Evolutionary conservation across 2,329 filamentous ascomycete species (phyloP).

Genomic region (Trichoderma koningii): DNA sequence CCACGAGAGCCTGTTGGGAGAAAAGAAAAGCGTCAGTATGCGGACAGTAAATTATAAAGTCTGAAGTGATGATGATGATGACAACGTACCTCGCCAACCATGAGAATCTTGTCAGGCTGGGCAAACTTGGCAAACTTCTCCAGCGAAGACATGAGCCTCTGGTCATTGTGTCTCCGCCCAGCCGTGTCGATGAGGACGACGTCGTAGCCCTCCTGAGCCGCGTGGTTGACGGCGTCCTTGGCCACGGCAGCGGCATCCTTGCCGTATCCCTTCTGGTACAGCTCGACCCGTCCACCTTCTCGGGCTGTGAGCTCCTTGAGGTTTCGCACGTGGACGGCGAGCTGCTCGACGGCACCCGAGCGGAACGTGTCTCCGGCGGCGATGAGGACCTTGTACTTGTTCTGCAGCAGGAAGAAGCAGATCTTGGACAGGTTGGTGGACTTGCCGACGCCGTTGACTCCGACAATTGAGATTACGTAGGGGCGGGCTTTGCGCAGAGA

Average conservation of each 20-base stretch:
- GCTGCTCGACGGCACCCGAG: slow-evolving; percentile 93
- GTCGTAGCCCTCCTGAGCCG: slow-evolving; percentile 74
- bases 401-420: slow-evolving; percentile 95
- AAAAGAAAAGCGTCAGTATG: too few species aligned
- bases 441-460: slow-evolving; percentile 97
- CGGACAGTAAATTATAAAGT: too few species aligned
- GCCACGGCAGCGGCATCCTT: slow-evolving; percentile 96
- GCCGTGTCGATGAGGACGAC: slow-evolving; percentile 98
- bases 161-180: slow-evolving; percentile 91
- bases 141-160: slow-evolving; percentile 90
- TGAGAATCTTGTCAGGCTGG: slow-evolving; percentile 95
- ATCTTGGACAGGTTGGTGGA: slow-evolving; percentile 98
- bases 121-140: slow-evolving; percentile 98
- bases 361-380: slow-evolving; percentile 96
- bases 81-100: slow-evolving; percentile 67
- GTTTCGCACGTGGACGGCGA: slow-evolving; percentile 93
- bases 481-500: slow-evolving; percentile 69
- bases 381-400: slow-evolving; percentile 93
- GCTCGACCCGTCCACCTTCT: slow-evolving; percentile 81
- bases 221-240: slow-evolving; percentile 86
- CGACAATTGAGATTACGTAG: slow-evolving; percentile 97
- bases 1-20: slow-evolving; percentile 70
- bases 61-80: neutral
- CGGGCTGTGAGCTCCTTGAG: slow-evolving; percentile 83
- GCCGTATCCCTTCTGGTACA: slow-evolving; percentile 97